A percentile compares a stretch with the other conserved stretches of the same genome.
Evolutionary conservation across 2,329 filamentous ascomycete species (phyloP).

Genomic region (Parastagonospora nodorum): DNA sequence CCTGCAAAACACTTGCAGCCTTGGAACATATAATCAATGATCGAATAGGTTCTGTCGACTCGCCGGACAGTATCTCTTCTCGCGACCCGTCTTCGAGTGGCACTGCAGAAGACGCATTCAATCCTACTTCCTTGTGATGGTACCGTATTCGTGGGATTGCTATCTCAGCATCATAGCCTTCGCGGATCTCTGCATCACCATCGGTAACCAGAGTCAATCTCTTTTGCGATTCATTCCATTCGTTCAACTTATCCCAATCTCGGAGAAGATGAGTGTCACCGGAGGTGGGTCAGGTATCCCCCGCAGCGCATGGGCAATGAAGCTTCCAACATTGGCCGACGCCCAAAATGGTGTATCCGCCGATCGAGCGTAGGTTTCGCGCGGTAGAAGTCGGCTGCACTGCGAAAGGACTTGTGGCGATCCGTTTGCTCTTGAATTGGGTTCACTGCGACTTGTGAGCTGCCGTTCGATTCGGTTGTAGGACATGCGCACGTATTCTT

Average conservation of each 20-base stretch:
- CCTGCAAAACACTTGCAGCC: conserved; percentile 68
- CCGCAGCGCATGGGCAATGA: conserved; percentile 76
- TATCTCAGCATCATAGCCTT: conserved; percentile 55
- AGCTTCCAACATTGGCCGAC: conserved; percentile 77
- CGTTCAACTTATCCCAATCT: conserved; percentile 49
- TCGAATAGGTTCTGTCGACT: conserved; percentile 60
- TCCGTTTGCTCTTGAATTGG: not conserved
- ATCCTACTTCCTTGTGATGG: conserved; percentile 45
- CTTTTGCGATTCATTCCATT: conserved; percentile 54
- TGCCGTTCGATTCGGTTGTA: not conserved
- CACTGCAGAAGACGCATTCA: conserved; percentile 15
- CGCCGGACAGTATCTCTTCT: conserved; percentile 19
- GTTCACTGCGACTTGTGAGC: conserved; percentile 20
- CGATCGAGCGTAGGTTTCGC: conserved; percentile 30
- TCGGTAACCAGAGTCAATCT: conserved; percentile 55
- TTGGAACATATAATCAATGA: conserved; percentile 83
- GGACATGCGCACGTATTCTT: conserved; percentile 10
- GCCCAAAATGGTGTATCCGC: conserved; percentile 69
- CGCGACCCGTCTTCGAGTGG: conserved; percentile 2
- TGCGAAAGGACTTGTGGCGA: conserved; percentile 1
- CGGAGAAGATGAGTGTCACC: conserved; percentile 82
- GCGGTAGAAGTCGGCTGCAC: conserved; percentile 41
- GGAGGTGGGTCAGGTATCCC: conserved; percentile 67
- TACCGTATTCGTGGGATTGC: conserved; percentile 41
- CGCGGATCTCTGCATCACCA: conserved; percentile 44